Percentiles rank a stretch among this genome's conserved stretches.
phyloP scores from a whole-genome alignment of 305 asterid species.

The Euphrasia arctica region DNA sequence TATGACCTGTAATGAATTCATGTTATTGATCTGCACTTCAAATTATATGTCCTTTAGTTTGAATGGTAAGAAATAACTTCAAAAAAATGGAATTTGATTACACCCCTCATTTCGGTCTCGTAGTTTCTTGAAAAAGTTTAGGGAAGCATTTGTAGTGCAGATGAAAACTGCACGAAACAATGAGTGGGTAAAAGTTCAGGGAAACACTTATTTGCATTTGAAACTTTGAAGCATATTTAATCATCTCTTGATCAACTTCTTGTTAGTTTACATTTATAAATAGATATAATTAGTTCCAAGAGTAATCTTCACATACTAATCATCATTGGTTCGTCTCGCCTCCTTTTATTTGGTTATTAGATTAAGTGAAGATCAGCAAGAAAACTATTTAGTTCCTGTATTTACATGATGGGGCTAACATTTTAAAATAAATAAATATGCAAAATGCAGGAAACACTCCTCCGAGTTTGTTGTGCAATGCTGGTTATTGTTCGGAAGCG shows the following conservation, averaged over 20 bases:
- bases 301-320: background rate
- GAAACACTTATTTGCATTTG: background rate
- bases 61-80: too few species aligned
- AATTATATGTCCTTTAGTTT: too few species aligned
- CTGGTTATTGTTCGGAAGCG: conserved; percentile 82
- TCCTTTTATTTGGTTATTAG: background rate
- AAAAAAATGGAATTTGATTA: background rate
- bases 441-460: conserved; percentile 70
- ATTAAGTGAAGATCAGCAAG: background rate
- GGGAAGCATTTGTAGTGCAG: too few species aligned
- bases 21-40: background rate
- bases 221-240: background rate
- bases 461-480: conserved; percentile 91
- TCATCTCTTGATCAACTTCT: background rate
- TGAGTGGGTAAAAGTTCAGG: background rate
- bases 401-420: conserved; percentile 7
- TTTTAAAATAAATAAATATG: background rate
- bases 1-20: too few species aligned
- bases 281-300: background rate
- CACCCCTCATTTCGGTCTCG: background rate
- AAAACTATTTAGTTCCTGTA: background rate
- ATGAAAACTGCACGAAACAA: background rate
- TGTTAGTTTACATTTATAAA: background rate
- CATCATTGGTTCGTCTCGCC: background rate
- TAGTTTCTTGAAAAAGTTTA: too few species aligned